phyloP scores from a whole-genome alignment of 495 filamentous ascomycete species.

The Aspergillus haitiensis region DNA sequence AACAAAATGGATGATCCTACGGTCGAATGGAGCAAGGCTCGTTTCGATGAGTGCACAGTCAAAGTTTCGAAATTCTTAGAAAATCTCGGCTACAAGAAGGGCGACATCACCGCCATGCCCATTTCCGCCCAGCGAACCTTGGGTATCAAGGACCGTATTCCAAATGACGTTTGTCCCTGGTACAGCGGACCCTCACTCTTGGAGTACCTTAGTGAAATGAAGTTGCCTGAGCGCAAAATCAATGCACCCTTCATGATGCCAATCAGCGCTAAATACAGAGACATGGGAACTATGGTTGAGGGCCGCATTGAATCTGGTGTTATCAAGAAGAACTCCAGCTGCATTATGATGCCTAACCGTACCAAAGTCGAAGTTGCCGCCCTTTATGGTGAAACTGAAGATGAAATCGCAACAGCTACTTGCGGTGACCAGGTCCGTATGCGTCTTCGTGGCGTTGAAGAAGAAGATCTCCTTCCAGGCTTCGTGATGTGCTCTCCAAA shows the following conservation, averaged over 20 bases:
- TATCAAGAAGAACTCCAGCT: slow-evolving; percentile 77
- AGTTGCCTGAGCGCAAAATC: slow-evolving; percentile 88
- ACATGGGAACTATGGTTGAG: slow-evolving; percentile 97
- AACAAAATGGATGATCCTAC: slow-evolving; percentile 99
- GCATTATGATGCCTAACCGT: slow-evolving; percentile 94
- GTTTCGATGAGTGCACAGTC: slow-evolving; percentile 87
- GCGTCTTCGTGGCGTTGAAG: slow-evolving; percentile 89
- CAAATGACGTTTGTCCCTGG: slow-evolving; percentile 75
- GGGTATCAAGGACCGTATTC: slow-evolving; percentile 85
- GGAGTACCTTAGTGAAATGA: slow-evolving; percentile 89
- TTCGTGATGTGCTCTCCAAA: slow-evolving; percentile 94
- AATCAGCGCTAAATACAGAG: slow-evolving; percentile 88
- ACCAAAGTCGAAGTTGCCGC: slow-evolving; percentile 76
- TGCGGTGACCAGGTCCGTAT: slow-evolving; percentile 95
- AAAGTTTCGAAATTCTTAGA: slow-evolving; percentile 88
- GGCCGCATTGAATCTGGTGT: slow-evolving; percentile 95
- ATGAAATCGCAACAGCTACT: slow-evolving; percentile 74
- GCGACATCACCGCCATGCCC: slow-evolving; percentile 91
- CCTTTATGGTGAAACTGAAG: slow-evolving; percentile 93
- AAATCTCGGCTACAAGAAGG: slow-evolving; percentile 91
- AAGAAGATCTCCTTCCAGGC: slow-evolving; percentile 95
- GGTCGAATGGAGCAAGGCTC: slow-evolving; percentile 89
- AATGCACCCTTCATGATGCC: slow-evolving; percentile 99
- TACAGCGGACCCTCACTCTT: slow-evolving; percentile 91
- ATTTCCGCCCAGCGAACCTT: slow-evolving; percentile 84